Evolutionary conservation across 106 monocot genomes (phyloP), one percentile per base, ranked within the genome.

Genomic region (Allium sativum): DNA sequence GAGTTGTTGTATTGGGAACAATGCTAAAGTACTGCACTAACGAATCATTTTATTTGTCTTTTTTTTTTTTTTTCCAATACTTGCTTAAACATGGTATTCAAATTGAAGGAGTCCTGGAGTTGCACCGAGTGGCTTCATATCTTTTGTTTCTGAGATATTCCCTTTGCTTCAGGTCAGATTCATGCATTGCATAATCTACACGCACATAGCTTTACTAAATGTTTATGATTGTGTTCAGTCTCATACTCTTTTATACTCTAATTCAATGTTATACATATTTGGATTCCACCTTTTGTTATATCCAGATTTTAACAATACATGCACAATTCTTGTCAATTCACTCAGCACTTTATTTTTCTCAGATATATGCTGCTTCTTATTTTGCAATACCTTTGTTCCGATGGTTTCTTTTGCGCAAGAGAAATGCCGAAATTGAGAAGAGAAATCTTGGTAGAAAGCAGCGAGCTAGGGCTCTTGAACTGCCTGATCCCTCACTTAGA

Each of bases 351-450:
- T 41, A 40, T 17, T 40, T 55, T 21, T 31, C 60, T 68, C 80
- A 98, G 98, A 52, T 88, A 8, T 98, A 98, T 81, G 98, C 98
- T 62, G 84, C 85, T 40, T 88, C 98, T 11, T 98, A 88, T 75
- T 98, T 98, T 63, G 88, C 85, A 42, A 88, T 98, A 43, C 98
- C 98, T 8, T 63, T 88, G 22, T 71, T 88, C 48, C 82, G 98
- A 55, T 98, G 88, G 92, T 68, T 98, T 59, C 69, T 85, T 13
- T 31, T 98, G 14, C 69, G 50, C 14, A 81, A 45, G 68, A 91
- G 56, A 43, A 98, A 98, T 71, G 55, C 62, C 19, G 74, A 76
- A 9, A 98, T 98, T 62, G 77, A 76, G 58, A 85, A 61, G 53
- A 65, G 85, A 59, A 92, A 98, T 56, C 53, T 45, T n/a, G 92